A percentile compares a stretch with the other conserved stretches of the same genome.
phyloP scores from a whole-genome alignment of 495 filamentous ascomycete species.

The Massariosphaeria phaeospora region DNA sequence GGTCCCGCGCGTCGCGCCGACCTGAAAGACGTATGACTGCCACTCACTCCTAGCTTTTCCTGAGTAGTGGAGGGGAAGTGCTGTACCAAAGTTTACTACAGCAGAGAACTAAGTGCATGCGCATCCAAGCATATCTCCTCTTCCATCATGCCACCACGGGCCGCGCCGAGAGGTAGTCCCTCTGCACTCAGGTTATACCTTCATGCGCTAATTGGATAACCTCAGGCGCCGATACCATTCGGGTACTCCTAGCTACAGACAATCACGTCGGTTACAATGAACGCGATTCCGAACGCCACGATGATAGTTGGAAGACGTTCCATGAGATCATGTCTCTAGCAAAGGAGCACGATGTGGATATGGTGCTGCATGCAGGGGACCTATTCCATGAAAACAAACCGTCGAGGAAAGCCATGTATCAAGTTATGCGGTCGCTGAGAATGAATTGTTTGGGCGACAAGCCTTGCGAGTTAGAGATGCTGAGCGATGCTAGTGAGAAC shows the following conservation, averaged over 20 bases:
- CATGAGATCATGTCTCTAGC: conserved; percentile 92
- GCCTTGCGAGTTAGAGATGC: conserved; percentile 89
- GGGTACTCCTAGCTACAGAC: conserved; percentile 88
- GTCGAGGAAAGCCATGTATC: conserved; percentile 91
- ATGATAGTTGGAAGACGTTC: conserved; percentile 96
- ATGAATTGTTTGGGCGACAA: conserved; percentile 93
- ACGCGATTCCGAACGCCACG: conserved; percentile 83
- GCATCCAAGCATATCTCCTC: no score
- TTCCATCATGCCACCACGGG: conserved; percentile 17
- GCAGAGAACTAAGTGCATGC: no score
- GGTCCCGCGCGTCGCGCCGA: no score
- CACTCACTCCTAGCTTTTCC: no score
- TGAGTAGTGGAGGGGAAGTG: no score
- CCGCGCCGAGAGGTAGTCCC: conserved; percentile 14
- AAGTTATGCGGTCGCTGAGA: conserved; percentile 88
- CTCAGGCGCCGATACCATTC: conserved; percentile 80
- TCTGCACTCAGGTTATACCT: no score
- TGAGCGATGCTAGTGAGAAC: conserved; percentile 84
- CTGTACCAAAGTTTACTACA: no score
- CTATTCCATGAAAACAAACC: conserved; percentile 99
- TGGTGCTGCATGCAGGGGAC: conserved; percentile 91
- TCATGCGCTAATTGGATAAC: background rate
- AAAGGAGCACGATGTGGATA: conserved; percentile 83
- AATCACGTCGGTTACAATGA: conserved; percentile 97
- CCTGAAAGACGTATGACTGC: no score